phyloP scores from a whole-genome alignment of 1,284 basidiomycete genomes.

The Schizophyllum commune region DNA sequence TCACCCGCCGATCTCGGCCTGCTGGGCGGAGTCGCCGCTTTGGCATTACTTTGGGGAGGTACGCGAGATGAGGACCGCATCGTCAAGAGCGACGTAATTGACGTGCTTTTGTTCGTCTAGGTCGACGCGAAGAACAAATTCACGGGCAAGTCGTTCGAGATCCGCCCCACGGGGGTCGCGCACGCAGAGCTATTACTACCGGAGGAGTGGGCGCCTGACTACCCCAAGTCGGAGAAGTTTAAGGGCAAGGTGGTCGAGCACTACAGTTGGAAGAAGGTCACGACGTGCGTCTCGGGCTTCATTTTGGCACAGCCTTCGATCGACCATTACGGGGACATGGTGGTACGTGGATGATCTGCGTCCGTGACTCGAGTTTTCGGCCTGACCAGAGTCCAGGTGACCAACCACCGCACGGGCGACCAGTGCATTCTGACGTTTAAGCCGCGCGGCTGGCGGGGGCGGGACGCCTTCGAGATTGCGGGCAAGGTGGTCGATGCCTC shows the following conservation, averaged over 20 bases:
- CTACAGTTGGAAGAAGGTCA: constrained; percentile 94
- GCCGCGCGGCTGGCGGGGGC: constrained; percentile 90
- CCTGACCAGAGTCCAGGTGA: constrained; percentile 42
- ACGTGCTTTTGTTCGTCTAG: constrained; percentile 23
- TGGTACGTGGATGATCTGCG: constrained; percentile 42
- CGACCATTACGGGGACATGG: constrained; percentile 96
- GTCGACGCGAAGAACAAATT: constrained; percentile 93
- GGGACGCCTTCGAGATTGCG: constrained; percentile 88
- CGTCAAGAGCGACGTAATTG: background rate
- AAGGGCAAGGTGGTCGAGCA: constrained; percentile 68
- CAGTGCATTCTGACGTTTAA: constrained; percentile 90
- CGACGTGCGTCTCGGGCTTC: constrained; percentile 89
- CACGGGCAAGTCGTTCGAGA: constrained; percentile 95
- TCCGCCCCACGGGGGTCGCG: constrained; percentile 89
- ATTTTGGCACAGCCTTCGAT: constrained; percentile 91
- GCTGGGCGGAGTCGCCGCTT: constrained; percentile 83
- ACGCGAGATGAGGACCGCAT: constrained; percentile 2
- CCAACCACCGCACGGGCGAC: constrained; percentile 92
- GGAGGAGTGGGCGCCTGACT: constrained; percentile 48
- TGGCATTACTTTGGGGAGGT: constrained; percentile 95
- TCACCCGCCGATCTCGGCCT: constrained; percentile 96
- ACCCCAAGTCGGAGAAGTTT: constrained; percentile 41
- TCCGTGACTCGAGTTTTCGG: constrained; percentile 10
- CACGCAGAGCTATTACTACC: constrained; percentile 84
- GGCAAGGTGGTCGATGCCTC: constrained; percentile 70